A percentile compares a stretch with the other conserved stretches of the same genome.
Conservation (phyloP, 352 stramenopile species). For the Sclerospora graminicola region DNA sequence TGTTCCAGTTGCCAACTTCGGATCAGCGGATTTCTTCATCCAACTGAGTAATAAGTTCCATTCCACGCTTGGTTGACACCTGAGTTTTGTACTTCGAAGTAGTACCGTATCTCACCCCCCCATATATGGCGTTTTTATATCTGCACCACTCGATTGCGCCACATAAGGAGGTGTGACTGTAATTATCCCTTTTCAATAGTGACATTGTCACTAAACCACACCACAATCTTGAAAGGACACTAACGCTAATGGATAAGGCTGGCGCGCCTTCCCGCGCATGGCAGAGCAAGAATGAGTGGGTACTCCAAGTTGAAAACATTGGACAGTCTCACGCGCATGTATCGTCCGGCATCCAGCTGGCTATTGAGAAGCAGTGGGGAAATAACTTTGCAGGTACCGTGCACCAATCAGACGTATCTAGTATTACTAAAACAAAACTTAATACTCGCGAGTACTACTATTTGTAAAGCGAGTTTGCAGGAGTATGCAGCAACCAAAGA, state of each 20-base stretch:
- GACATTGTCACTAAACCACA: no score
- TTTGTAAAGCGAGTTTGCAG: slow-evolving; percentile 35
- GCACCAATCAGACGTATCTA: neutral
- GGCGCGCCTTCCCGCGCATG: slow-evolving; percentile 30
- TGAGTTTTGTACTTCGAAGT: no score
- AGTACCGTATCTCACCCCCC: no score
- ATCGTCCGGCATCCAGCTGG: slow-evolving; percentile 61
- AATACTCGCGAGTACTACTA: no score
- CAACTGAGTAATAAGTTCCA: no score
- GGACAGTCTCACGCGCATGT: slow-evolving; percentile 60
- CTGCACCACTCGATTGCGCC: no score
- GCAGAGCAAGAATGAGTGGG: slow-evolving; percentile 68
- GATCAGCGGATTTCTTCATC: no score
- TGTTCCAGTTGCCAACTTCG: no score
- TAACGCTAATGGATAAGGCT: neutral
- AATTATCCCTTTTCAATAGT: no score
- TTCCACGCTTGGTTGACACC: no score
- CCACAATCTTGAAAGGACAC: slow-evolving; percentile 13
- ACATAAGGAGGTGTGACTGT: no score
- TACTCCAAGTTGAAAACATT: slow-evolving; percentile 72
- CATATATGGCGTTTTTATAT: no score
- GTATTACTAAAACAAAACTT: slow-evolving; percentile 1
- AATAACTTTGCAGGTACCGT: slow-evolving; percentile 53
- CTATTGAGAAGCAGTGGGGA: slow-evolving; percentile 74
- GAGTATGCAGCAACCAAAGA: slow-evolving; percentile 52